These are phyloP conservation scores for Trichoderma endophyticum DNA, from an alignment of 2,329 filamentous ascomycete genomes.

Conservation along the genomic window DNA sequence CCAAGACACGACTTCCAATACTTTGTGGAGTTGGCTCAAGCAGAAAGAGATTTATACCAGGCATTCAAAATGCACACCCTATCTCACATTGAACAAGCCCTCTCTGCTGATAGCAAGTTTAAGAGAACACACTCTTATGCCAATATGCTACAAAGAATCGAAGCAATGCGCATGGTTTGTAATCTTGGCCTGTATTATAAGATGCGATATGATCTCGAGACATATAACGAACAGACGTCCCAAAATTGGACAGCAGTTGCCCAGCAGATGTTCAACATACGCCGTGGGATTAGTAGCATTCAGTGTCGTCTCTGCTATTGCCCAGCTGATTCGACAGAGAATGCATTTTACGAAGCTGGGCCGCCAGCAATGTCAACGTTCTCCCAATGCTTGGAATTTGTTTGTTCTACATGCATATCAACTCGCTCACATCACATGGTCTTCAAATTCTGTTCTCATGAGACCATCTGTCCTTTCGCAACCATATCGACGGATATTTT, in stretches of 20 bases:
- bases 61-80: constrained; percentile 28
- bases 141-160: constrained; percentile 45
- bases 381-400: constrained; percentile 33
- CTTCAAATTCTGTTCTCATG: background rate
- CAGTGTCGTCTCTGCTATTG: constrained; percentile 32
- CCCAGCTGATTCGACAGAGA: constrained; percentile 25
- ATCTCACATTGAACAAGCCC: constrained; percentile 33
- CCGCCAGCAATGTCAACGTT: constrained; percentile 24
- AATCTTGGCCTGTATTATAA: constrained; percentile 44
- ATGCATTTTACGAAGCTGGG: constrained; percentile 20
- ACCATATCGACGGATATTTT: background rate
- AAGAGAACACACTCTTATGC: constrained; percentile 29
- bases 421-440: background rate
- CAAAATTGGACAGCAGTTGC: constrained; percentile 27
- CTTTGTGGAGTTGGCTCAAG: constrained; percentile 34
- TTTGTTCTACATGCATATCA: constrained; percentile 25
- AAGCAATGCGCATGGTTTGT: constrained; percentile 44
- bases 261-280: constrained; percentile 35
- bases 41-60: constrained; percentile 38
- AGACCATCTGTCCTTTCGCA: background rate
- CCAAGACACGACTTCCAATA: constrained; percentile 32
- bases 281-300: constrained; percentile 27
- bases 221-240: background rate
- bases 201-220: constrained; percentile 26
- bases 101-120: constrained; percentile 23